Conservation (phyloP, 2,329 filamentous ascomycete genomes). For the Corinectria fuckeliana region DNA sequence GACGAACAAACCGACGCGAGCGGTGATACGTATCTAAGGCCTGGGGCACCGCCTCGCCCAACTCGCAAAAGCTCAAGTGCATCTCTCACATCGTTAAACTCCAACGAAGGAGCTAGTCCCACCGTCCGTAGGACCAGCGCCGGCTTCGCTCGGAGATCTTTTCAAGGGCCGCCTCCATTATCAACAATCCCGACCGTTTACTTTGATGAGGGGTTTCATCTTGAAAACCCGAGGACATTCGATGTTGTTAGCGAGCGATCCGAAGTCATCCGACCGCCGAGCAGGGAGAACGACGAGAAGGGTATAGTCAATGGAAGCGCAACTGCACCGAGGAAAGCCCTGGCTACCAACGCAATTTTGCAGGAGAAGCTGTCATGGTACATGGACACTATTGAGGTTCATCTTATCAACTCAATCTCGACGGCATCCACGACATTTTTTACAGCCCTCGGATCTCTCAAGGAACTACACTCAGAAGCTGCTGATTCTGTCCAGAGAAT, state of each 20-base stretch:
- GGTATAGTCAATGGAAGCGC: conserved; percentile 62
- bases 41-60: conserved; percentile 41
- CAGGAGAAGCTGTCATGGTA: conserved; percentile 99
- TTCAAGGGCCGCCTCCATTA: conserved; percentile 80
- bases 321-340: conserved; percentile 74
- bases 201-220: conserved; percentile 91
- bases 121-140: conserved; percentile 52
- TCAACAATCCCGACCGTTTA: conserved; percentile 94
- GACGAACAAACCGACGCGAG: conserved; percentile 50
- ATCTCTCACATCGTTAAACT: conserved; percentile 57
- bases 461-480: conserved; percentile 90
- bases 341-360: conserved; percentile 95
- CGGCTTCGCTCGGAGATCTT: conserved; percentile 61
- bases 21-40: conserved; percentile 58
- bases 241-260: conserved; percentile 96
- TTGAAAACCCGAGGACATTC: conserved; percentile 95
- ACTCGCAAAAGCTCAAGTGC: conserved; percentile 47
- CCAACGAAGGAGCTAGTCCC: conserved; percentile 53
- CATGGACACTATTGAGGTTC: conserved; percentile 98
- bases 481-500: conserved; percentile 90
- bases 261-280: conserved; percentile 81
- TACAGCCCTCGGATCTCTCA: conserved; percentile 86
- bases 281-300: conserved; percentile 61
- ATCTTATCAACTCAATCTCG: conserved; percentile 94
- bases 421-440: conserved; percentile 97